phyloP scores from a whole-genome alignment of 768 basidiomycete species.

The Psilocybe tampanensis region DNA sequence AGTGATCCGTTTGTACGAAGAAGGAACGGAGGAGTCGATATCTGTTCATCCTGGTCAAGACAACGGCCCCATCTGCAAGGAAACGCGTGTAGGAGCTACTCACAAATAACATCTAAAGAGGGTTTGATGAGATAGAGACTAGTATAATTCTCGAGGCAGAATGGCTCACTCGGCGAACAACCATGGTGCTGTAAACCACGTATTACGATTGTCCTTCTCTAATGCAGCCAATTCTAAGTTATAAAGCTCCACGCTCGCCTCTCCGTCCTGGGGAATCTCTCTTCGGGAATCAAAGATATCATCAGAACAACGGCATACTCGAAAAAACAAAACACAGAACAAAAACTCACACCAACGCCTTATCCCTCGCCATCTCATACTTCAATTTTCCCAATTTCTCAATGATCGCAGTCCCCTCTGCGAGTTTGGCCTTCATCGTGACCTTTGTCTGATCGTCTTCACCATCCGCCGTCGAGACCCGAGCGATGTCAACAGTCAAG shows the following conservation, averaged over 20 bases:
- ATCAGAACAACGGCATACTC: not conserved
- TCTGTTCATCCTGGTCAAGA: conserved; percentile 36
- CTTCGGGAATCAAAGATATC: conserved; percentile 36
- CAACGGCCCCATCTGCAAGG: not conserved
- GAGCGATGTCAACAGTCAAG: conserved; percentile 40
- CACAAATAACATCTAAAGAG: conserved; percentile 71
- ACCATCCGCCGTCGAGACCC: conserved; percentile 26
- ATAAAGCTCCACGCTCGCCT: conserved; percentile 68
- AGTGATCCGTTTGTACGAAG: conserved; percentile 67
- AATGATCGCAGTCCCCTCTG: conserved; percentile 83
- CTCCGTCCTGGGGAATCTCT: conserved; percentile 74
- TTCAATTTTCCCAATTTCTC: conserved; percentile 75
- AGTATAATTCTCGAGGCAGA: not conserved
- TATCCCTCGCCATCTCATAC: conserved; percentile 86
- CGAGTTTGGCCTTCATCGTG: conserved; percentile 44
- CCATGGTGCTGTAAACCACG: conserved; percentile 95
- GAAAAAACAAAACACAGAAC: not conserved
- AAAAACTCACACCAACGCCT: conserved; percentile 58
- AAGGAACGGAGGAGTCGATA: conserved; percentile 83
- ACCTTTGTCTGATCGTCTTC: conserved; percentile 24
- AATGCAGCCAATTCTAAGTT: conserved; percentile 70
- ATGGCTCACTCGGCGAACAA: conserved; percentile 86
- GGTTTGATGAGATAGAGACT: not conserved
- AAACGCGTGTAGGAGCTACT: conserved; percentile 22
- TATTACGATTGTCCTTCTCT: conserved; percentile 48